Evolutionary conservation across 2,329 filamentous ascomycete species (phyloP), one percentile per base, ranked within the genome.

Genomic region (Penicillium hesseltinei): DNA sequence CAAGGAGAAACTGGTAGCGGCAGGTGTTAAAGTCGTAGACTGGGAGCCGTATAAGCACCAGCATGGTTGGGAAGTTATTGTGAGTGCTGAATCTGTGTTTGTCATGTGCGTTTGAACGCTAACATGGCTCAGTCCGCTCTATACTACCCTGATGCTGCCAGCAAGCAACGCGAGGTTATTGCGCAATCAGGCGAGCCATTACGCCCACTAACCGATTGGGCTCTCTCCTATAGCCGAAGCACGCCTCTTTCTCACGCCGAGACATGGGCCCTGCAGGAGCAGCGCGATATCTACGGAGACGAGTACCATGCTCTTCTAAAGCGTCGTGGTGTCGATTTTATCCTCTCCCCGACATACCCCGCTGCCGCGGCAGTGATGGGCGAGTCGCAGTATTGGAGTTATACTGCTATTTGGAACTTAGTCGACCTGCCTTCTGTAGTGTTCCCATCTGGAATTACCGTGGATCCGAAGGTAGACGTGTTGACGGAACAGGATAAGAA

Each of bases 61-160:
- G 25, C 62, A 71, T 21, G 71, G 73, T 6, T 69, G 73, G 65
- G 66, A 73, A 2, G 68, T 75, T 13, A 67, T 74, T n/a, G 71
- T 73, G 64, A 36, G 69, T 57, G 7, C 6, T 9, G 3, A 25
- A 25, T 40, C 15, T 29, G 1, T 6, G 9, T 21, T 21, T n/a
- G 6, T 5, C 11, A 8, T 8, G 7, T 3, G 17, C 25, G 49
- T n/a, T 66, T 69, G 3, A 63, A 66, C 0, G 62, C 62, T 25
- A 61, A 76, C 19, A 71, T 70, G 0, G 66, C 59, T 35, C 63
- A 62, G 75, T 79, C 61, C 60, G 71, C 47, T 60, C 74, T 80
- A 13, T 82, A 82, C 69, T 82, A 77, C 66, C 80, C 80, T 0
- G 79, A 81, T 27, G 77, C 76, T 15, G 78, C 72, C 3, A 60